Conservation (phyloP, 1,284 basidiomycete species). For the Microbotryomycetes sp. region DNA sequence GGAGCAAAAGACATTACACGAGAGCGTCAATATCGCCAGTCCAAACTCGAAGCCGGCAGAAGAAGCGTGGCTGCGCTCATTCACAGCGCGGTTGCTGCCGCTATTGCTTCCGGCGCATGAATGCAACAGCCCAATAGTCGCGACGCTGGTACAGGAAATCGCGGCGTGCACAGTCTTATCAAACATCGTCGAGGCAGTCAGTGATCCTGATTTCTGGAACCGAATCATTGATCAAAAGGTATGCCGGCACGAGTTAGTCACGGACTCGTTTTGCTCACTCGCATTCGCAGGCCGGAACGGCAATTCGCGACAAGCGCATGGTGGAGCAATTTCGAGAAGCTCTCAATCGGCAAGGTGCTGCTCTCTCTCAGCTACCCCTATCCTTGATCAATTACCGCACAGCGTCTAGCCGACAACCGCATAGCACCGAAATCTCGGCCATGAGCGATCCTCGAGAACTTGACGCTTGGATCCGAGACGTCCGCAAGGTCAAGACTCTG, state of each 20-base stretch:
- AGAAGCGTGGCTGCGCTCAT: conserved; percentile 67
- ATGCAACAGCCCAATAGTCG: conserved; percentile 59
- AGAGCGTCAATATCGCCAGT: conserved; percentile 72
- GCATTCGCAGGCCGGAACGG: conserved; percentile 62
- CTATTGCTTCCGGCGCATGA: conserved; percentile 67
- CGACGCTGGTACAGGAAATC: conserved; percentile 71
- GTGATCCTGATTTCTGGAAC: conserved; percentile 97
- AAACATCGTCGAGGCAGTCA: conserved; percentile 82
- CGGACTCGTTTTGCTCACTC: not conserved
- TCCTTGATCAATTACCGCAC: not conserved
- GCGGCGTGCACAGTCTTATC: conserved; percentile 71
- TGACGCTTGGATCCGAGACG: conserved; percentile 78
- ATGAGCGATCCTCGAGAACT: conserved; percentile 57
- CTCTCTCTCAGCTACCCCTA: not conserved
- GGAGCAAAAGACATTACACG: conserved; percentile 52
- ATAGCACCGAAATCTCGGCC: conserved; percentile 33
- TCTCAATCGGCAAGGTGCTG: conserved; percentile 37
- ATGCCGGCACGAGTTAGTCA: conserved; percentile 37
- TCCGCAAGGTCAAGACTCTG: conserved; percentile 68
- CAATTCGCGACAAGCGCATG: conserved; percentile 76
- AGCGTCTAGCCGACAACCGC: not conserved
- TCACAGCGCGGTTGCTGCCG: conserved; percentile 64
- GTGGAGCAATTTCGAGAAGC: conserved; percentile 49
- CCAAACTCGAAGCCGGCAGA: conserved; percentile 82
- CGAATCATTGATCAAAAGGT: conserved; percentile 80